These are phyloP conservation scores for Colletotrichum nymphaeae DNA, from an alignment of 2,329 filamentous ascomycete genomes.

Conservation along the genomic window DNA sequence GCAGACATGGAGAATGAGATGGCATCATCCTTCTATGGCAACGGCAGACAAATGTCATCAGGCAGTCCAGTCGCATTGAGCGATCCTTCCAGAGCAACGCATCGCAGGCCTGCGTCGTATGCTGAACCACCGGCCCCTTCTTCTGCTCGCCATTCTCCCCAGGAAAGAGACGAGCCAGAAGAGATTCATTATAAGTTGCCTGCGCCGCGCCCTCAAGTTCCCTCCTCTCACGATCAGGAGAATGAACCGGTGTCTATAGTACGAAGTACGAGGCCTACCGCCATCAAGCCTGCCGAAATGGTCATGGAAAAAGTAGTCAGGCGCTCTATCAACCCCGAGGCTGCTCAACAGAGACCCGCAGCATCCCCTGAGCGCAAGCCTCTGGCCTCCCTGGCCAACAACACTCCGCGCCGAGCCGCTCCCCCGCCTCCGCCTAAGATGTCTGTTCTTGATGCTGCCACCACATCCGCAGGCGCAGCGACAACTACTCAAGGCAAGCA, in stretches of 20 bases:
- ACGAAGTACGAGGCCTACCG: slow-evolving; percentile 68
- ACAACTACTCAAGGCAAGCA: slow-evolving; percentile 78
- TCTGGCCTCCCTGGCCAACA: slow-evolving; percentile 64
- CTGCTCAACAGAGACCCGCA: slow-evolving; percentile 48
- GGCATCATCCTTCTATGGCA: slow-evolving; percentile 57
- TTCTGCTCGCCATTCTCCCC: slow-evolving; percentile 46
- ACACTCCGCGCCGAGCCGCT: slow-evolving; percentile 82
- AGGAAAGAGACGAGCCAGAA: slow-evolving; percentile 49
- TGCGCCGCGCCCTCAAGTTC: slow-evolving; percentile 65
- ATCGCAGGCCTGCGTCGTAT: slow-evolving; percentile 53
- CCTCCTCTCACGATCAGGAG: slow-evolving; percentile 81
- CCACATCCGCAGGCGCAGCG: slow-evolving; percentile 82
- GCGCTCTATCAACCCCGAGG: slow-evolving; percentile 60
- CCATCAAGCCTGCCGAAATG: slow-evolving; percentile 66
- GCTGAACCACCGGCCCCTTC: slow-evolving; percentile 47
- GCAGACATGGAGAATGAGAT: slow-evolving; percentile 51
- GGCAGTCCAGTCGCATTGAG: slow-evolving; percentile 68
- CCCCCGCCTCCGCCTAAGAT: slow-evolving; percentile 93
- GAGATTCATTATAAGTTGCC: slow-evolving; percentile 66
- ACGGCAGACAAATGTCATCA: slow-evolving; percentile 62
- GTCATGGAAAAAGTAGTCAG: slow-evolving; percentile 62
- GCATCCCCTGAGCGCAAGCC: slow-evolving; percentile 68
- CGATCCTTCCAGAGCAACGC: slow-evolving; percentile 54
- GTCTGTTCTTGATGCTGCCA: slow-evolving; percentile 94
- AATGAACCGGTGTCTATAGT: slow-evolving; percentile 82